Percentiles rank a stretch among this genome's conserved stretches.
Conservation (phyloP, 495 filamentous ascomycete species). For the Xylaria curta region DNA sequence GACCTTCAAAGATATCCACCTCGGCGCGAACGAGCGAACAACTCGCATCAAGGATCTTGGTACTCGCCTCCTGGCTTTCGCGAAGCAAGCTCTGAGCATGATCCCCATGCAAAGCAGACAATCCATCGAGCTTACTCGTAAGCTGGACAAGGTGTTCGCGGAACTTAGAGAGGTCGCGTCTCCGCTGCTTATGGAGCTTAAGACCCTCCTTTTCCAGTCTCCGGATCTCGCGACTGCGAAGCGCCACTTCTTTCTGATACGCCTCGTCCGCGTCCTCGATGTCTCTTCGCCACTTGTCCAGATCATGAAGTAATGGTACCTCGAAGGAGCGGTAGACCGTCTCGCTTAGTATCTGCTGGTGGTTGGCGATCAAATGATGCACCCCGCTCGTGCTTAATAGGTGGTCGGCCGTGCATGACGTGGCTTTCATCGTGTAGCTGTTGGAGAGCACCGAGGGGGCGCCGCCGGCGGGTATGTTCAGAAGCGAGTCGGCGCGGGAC, state of each 20-base stretch:
- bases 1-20: slow-evolving; percentile 69
- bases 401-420: slow-evolving; percentile 63
- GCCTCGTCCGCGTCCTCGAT: slow-evolving; percentile 65
- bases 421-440: slow-evolving; percentile 56
- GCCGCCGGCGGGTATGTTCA: slow-evolving; percentile 23
- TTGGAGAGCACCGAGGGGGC: slow-evolving; percentile 45
- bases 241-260: slow-evolving; percentile 58
- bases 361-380: slow-evolving; percentile 69
- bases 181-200: slow-evolving; percentile 60
- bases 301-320: slow-evolving; percentile 67
- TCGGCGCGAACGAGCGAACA: slow-evolving; percentile 67
- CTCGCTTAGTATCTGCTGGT: slow-evolving; percentile 68
- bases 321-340: slow-evolving; percentile 70
- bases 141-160: slow-evolving; percentile 62
- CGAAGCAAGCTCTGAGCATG: slow-evolving; percentile 61
- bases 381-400: slow-evolving; percentile 65
- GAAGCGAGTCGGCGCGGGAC: slow-evolving; percentile 57
- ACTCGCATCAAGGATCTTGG: slow-evolving; percentile 63
- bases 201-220: slow-evolving; percentile 66
- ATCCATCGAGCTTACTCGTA: slow-evolving; percentile 65
- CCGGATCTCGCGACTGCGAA: slow-evolving; percentile 60
- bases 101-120: slow-evolving; percentile 62
- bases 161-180: slow-evolving; percentile 59
- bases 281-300: slow-evolving; percentile 64
- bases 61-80: slow-evolving; percentile 64